Percentiles rank a stretch among this genome's conserved stretches.
Evolutionary conservation across 2,329 filamentous ascomycete genomes (phyloP).

Genomic region (Sclerotinia subarctica): DNA sequence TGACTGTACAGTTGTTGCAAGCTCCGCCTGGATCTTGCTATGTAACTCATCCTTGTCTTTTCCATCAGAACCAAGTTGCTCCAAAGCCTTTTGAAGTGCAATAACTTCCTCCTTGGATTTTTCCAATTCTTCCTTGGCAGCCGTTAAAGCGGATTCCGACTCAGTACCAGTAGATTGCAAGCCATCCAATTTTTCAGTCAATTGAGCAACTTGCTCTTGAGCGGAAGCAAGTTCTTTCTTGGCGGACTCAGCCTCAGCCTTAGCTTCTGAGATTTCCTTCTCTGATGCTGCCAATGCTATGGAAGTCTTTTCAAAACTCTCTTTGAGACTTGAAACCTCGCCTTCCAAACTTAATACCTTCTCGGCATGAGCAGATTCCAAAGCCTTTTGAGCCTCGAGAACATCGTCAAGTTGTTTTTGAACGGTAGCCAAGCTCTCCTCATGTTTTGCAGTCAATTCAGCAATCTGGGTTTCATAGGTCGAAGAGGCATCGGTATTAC

Average conservation of each 20-base stretch:
- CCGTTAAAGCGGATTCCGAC: slow-evolving; percentile 45
- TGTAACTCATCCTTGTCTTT: slow-evolving; percentile 36
- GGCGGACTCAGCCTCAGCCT: slow-evolving; percentile 45
- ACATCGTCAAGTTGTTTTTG: slow-evolving; percentile 56
- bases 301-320: slow-evolving; percentile 42
- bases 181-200: slow-evolving; percentile 37
- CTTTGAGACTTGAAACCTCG: slow-evolving; percentile 47
- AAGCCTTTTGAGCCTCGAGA: slow-evolving; percentile 45
- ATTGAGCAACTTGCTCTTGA: slow-evolving; percentile 36
- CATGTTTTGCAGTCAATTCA: slow-evolving; percentile 51
- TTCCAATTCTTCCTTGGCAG: slow-evolving; percentile 36
- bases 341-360: slow-evolving; percentile 47
- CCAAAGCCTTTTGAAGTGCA: slow-evolving; percentile 50
- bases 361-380: slow-evolving; percentile 47
- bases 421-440: slow-evolving; percentile 47
- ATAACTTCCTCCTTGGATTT: slow-evolving; percentile 46
- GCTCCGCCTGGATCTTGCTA: slow-evolving; percentile 34
- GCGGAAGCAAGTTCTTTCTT: slow-evolving; percentile 43
- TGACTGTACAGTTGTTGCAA: slow-evolving; percentile 32
- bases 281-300: slow-evolving; percentile 26
- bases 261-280: slow-evolving; percentile 49
- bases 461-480: slow-evolving; percentile 49
- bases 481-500: slow-evolving; percentile 44
- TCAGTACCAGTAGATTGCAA: slow-evolving; percentile 45
- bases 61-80: slow-evolving; percentile 46